phyloP scores from a whole-genome alignment of 768 basidiomycete species.

The Pholiota molesta region DNA sequence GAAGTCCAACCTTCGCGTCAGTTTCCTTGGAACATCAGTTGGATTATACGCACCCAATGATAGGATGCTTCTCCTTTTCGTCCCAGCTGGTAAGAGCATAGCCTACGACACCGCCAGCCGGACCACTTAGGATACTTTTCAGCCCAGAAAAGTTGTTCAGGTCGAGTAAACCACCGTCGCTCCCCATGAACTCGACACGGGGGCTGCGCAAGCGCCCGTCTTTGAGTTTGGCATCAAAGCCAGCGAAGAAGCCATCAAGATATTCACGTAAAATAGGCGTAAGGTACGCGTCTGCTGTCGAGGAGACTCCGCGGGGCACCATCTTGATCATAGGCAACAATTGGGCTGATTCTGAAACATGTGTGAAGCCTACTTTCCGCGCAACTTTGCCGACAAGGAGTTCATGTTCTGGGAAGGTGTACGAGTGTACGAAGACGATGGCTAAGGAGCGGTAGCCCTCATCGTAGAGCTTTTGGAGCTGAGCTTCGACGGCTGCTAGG shows the following conservation, averaged over 20 bases:
- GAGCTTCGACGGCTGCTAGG: slow-evolving; percentile 48
- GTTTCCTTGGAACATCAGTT: neutral
- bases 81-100: slow-evolving; percentile 95
- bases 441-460: slow-evolving; percentile 90
- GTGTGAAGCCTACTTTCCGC: slow-evolving; percentile 80
- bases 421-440: slow-evolving; percentile 89
- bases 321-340: slow-evolving; percentile 96
- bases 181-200: slow-evolving; percentile 94
- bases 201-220: slow-evolving; percentile 61
- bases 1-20: neutral
- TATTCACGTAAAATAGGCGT: slow-evolving; percentile 87
- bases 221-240: slow-evolving; percentile 77
- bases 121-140: slow-evolving; percentile 91
- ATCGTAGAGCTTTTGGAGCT: slow-evolving; percentile 73
- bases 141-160: slow-evolving; percentile 86
- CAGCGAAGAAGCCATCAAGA: slow-evolving; percentile 88
- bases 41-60: slow-evolving; percentile 71
- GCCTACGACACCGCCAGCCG: slow-evolving; percentile 95
- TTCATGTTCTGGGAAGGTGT: slow-evolving; percentile 90
- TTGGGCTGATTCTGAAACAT: slow-evolving; percentile 86
- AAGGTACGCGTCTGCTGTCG: slow-evolving; percentile 94
- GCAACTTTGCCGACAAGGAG: slow-evolving; percentile 71
- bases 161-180: slow-evolving; percentile 86
- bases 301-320: slow-evolving; percentile 90
- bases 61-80: slow-evolving; percentile 62